phyloP scores from a whole-genome alignment of 129 eudicot species.

The Lactuca saligna region DNA sequence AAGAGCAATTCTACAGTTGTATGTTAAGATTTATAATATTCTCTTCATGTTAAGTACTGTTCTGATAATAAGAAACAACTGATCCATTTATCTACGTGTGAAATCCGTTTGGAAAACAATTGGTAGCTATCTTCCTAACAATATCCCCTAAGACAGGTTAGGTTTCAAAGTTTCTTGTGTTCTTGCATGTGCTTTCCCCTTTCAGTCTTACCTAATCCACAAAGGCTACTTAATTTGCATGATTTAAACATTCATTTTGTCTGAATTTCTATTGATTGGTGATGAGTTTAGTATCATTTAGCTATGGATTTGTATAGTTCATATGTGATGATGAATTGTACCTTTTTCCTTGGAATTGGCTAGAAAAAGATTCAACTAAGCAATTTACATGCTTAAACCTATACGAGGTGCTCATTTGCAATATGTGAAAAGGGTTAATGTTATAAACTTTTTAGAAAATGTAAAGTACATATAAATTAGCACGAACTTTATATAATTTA shows the following conservation, averaged over 20 bases:
- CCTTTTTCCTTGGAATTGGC: background rate
- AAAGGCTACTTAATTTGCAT: too few species aligned
- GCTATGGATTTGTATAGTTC: background rate
- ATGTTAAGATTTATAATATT: background rate
- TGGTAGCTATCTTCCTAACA: constrained; percentile 80
- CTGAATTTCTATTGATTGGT: background rate
- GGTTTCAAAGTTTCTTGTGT: constrained; percentile 6
- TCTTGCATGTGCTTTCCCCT: background rate
- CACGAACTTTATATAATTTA: too few species aligned
- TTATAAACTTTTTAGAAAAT: too few species aligned
- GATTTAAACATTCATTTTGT: too few species aligned
- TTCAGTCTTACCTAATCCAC: background rate
- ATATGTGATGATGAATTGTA: background rate
- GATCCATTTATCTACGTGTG: constrained; percentile 96
- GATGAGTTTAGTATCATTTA: background rate
- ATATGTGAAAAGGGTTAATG: too few species aligned
- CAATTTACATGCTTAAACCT: too few species aligned
- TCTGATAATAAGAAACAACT: constrained; percentile 84
- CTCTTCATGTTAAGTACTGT: constrained; percentile 79
- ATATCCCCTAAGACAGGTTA: constrained; percentile 83
- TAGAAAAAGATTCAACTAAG: background rate
- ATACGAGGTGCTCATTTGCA: too few species aligned
- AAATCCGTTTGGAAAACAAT: constrained; percentile 87
- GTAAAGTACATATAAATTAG: too few species aligned
- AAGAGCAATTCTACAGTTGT: background rate